Evolutionary conservation across 1,139 yeast genomes (phyloP).

Genomic region (Geotrichum bryndzae): DNA sequence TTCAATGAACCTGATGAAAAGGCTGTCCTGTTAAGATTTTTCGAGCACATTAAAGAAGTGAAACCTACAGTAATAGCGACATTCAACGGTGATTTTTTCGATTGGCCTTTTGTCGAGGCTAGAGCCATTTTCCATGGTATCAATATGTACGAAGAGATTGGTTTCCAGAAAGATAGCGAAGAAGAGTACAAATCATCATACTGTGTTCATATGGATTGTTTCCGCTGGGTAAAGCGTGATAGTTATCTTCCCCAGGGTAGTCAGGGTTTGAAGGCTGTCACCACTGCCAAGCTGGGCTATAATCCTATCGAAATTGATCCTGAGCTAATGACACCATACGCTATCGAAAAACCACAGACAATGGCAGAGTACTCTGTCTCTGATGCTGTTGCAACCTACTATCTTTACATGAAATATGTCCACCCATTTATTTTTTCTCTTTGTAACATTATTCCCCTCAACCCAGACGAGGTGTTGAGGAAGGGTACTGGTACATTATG

Average conservation of each 20-base stretch:
- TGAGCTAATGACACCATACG: conserved; percentile 96
- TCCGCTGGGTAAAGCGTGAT: conserved; percentile 97
- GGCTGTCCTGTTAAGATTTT: conserved; percentile 66
- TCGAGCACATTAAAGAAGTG: conserved; percentile 82
- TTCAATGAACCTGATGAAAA: conserved; percentile 87
- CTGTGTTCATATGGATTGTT: conserved; percentile 97
- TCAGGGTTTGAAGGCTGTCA: conserved; percentile 96
- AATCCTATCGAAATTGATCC: conserved; percentile 97
- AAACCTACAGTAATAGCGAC: conserved; percentile 95
- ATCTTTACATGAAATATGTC: conserved; percentile 90
- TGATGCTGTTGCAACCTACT: conserved; percentile 98
- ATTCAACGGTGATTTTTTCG: conserved; percentile 96
- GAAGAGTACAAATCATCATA: conserved; percentile 90
- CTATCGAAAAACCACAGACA: conserved; percentile 85
- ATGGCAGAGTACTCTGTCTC: conserved; percentile 96
- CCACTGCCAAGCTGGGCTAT: conserved; percentile 91
- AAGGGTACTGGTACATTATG: conserved; percentile 98
- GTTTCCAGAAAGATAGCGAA: conserved; percentile 80
- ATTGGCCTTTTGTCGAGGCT: conserved; percentile 97
- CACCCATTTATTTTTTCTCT: conserved; percentile 96
- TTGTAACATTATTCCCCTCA: conserved; percentile 90
- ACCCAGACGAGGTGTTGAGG: conserved; percentile 92
- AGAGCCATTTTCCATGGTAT: conserved; percentile 78
- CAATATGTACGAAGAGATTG: conserved; percentile 89
- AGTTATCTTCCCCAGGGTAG: conserved; percentile 97